phyloP scores from a whole-genome alignment of 768 basidiomycete genomes.

The Russula sp. region DNA sequence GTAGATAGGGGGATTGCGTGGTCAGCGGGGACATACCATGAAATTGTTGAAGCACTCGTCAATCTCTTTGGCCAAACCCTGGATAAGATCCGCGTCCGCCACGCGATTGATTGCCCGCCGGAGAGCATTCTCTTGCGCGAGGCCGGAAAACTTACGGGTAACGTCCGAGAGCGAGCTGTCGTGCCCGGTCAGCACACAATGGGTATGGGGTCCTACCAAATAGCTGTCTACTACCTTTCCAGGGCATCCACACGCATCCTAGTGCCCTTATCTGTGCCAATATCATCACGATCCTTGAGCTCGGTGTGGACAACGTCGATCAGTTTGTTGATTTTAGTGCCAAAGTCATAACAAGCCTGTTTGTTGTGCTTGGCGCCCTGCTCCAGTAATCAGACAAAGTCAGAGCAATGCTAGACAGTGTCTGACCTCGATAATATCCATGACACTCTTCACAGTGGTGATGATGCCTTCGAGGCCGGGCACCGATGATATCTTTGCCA shows the following conservation, averaged over 20 bases:
- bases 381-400: neutral
- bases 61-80: slow-evolving; percentile 10
- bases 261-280: slow-evolving; percentile 1
- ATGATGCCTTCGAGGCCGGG: slow-evolving; percentile 13
- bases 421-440: slow-evolving; percentile 13
- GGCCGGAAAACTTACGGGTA: slow-evolving; percentile 10
- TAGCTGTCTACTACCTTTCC: neutral
- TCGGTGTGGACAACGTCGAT: slow-evolving; percentile 10
- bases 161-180: slow-evolving; percentile 11
- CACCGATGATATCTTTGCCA: neutral
- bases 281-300: slow-evolving; percentile 8
- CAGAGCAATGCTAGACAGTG: neutral
- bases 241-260: slow-evolving; percentile 4
- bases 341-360: slow-evolving; percentile 18
- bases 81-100: slow-evolving; percentile 8
- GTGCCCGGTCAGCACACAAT: neutral
- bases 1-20: neutral
- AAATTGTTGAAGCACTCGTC: slow-evolving; percentile 7
- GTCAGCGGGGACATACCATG: neutral
- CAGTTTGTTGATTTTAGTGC: slow-evolving; percentile 14
- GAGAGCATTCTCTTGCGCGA: slow-evolving; percentile 18
- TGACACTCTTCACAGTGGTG: slow-evolving; percentile 7
- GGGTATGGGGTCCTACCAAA: neutral
- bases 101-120: slow-evolving; percentile 17
- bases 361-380: slow-evolving; percentile 22